Percentiles rank a stretch among this genome's conserved stretches.
phyloP scores from a whole-genome alignment of 2,329 filamentous ascomycete genomes.

The Leptographium flavum region DNA sequence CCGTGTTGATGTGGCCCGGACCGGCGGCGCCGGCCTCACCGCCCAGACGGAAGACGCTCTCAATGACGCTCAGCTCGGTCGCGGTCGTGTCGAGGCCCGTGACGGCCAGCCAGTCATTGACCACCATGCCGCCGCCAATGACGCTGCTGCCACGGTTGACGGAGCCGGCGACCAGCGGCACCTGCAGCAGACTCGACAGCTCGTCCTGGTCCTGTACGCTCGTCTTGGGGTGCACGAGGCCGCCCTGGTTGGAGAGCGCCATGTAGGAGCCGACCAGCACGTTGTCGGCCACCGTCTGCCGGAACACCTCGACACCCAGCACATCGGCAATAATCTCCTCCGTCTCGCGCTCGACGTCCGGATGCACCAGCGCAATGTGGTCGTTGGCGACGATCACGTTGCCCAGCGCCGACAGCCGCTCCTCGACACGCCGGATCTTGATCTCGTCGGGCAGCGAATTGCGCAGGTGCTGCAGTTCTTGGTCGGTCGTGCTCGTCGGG shows the following conservation, averaged over 20 bases:
- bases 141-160: constrained; percentile 89
- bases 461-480: constrained; percentile 92
- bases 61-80: constrained; percentile 92
- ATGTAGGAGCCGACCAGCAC: constrained; percentile 95
- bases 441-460: constrained; percentile 86
- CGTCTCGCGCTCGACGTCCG: constrained; percentile 91
- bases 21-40: constrained; percentile 39
- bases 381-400: constrained; percentile 97
- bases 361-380: constrained; percentile 91
- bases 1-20: constrained; percentile 64
- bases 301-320: constrained; percentile 75
- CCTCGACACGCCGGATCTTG: constrained; percentile 94
- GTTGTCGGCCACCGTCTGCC: constrained; percentile 93
- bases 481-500: constrained; percentile 89
- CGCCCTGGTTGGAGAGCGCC: constrained; percentile 88
- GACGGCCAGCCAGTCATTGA: constrained; percentile 95
- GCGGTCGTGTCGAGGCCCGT: constrained; percentile 89
- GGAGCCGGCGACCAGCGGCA: constrained; percentile 85
- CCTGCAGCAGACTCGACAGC: constrained; percentile 81
- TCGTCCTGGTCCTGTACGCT: constrained; percentile 97
- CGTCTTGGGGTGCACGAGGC: constrained; percentile 94
- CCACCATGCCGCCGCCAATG: constrained; percentile 93
- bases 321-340: constrained; percentile 98
- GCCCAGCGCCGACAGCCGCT: constrained; percentile 84
- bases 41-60: constrained; percentile 88